Evolutionary conservation across 192 early-diverging fungal genomes (phyloP).

Genomic region (Umbelopsis sp.): DNA sequence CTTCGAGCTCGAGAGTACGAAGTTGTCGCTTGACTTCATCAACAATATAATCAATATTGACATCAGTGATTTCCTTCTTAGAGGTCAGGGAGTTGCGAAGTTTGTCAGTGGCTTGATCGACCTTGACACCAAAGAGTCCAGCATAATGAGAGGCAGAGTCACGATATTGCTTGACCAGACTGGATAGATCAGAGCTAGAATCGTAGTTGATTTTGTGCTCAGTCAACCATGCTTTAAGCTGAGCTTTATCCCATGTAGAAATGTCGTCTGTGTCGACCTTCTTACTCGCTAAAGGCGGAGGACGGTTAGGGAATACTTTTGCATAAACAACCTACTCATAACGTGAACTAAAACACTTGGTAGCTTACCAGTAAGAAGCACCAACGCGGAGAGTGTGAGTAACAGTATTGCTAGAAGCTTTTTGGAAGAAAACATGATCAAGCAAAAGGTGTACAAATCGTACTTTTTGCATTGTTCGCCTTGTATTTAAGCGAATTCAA

Average conservation of each 20-base stretch:
- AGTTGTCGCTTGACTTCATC: constrained; percentile 11
- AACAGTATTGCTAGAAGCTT: neutral
- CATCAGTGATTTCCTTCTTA: neutral
- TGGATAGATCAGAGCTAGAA: neutral
- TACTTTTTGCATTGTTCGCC: no score
- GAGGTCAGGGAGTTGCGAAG: neutral
- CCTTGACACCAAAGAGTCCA: neutral
- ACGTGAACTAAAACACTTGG: neutral
- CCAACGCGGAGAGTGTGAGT: constrained; percentile 1
- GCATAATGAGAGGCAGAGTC: constrained; percentile 9
- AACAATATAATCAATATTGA: constrained; percentile 6
- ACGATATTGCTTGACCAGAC: constrained; percentile 9
- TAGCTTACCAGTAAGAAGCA: neutral
- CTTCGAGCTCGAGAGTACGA: constrained; percentile 8
- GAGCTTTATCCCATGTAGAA: neutral
- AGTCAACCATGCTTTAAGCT: constrained; percentile 1
- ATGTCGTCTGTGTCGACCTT: neutral
- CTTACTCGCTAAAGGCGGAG: neutral
- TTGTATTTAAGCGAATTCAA: no score
- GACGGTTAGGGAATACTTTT: neutral
- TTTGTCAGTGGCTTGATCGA: constrained; percentile 3
- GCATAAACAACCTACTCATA: no score
- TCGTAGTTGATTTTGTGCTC: constrained; percentile 12
- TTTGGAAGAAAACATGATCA: neutral
- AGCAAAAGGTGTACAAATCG: no score